Base-by-base conservation (phyloP, 208 protist species). In the Trypanosoma conorhini region DNA sequence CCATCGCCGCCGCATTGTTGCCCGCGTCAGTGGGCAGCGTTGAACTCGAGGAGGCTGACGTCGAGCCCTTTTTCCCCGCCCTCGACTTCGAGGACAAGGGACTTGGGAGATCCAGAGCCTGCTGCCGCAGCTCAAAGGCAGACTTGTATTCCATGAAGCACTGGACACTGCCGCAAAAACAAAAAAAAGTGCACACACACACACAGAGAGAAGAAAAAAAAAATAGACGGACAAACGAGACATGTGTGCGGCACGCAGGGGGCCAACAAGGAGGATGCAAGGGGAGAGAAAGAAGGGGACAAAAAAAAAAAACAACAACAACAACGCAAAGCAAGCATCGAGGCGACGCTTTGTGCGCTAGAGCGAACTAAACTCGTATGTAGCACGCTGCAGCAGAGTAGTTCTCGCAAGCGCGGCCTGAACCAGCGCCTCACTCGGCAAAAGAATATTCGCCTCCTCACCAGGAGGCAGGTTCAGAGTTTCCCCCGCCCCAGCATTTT, bases 71-170 rank as follows among this genome's bases (percentile, higher is more conserved):
- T 21, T 35, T 61, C 17, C 52, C 31, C 24, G 19, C 38, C 64
- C 66, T 74, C 12, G 12, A 40, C 54, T 63, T 76, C 24, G 56
- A 26, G 17, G 57, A 33, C 13, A 78, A 71, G 1, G 76, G 72
- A 35, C 76, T 81, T 13, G 71, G 46, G 62, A 89, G 82, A 64
- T 95, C 92, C 35, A 92, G 55, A 38, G 92, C 62, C 59, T 93
- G 87, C 75, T 87, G 81, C 24, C 86, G 82, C 68, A 96, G 70
- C 81, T 96, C 92, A 71, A 94, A 93, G 2, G 86, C 73, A 12
- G 92, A 96, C n/a, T 88, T 82, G 48, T 94, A 96, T 60, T 96
- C 72, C 72, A 77, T 77, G 22, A 50, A 62, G 21, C 22, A 35
- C 26, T 8, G 38, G 55, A 12, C 33, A 65, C 19, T 61, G 40